A percentile compares a stretch with the other conserved stretches of the same genome.
Evolutionary conservation across 768 basidiomycete genomes (phyloP).

Genomic region (Lactarius psammicola): DNA sequence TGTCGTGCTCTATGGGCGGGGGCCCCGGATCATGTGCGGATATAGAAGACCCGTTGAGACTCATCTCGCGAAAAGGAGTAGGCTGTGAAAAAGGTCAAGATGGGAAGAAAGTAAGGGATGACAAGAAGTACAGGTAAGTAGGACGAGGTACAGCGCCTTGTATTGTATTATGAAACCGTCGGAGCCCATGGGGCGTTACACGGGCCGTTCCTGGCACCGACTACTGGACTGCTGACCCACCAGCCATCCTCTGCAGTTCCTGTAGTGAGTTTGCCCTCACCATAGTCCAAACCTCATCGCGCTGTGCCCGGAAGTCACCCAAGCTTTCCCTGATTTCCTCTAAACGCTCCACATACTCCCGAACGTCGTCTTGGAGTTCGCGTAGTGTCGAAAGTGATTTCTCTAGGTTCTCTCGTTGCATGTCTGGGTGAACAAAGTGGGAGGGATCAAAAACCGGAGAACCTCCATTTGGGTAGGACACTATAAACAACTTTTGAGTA

Average conservation of each 20-base stretch:
- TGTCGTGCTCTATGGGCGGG: constrained; percentile 36
- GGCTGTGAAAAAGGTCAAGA: constrained; percentile 1
- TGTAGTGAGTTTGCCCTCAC: constrained; percentile 71
- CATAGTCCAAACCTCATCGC: constrained; percentile 72
- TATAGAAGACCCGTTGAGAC: constrained; percentile 10
- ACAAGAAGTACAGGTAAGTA: neutral
- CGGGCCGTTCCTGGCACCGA: neutral
- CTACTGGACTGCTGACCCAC: constrained; percentile 22
- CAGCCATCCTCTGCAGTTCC: constrained; percentile 69
- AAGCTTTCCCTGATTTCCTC: constrained; percentile 81
- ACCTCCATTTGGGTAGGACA: constrained; percentile 47
- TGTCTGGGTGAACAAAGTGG: constrained; percentile 61
- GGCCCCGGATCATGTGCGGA: constrained; percentile 38
- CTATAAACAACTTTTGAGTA: constrained; percentile 65
- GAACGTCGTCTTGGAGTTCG: constrained; percentile 82
- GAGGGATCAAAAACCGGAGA: constrained; percentile 54
- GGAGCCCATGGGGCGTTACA: neutral
- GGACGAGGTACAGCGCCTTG: neutral
- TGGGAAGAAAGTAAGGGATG: neutral
- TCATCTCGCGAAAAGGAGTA: constrained; percentile 18
- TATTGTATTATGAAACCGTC: constrained; percentile 22
- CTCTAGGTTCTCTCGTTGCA: constrained; percentile 68
- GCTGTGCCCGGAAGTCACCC: constrained; percentile 69
- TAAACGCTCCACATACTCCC: constrained; percentile 82
- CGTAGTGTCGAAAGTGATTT: constrained; percentile 70